Conservation (phyloP, 2,329 filamentous ascomycete genomes). For the Juglanconis juglandina region DNA sequence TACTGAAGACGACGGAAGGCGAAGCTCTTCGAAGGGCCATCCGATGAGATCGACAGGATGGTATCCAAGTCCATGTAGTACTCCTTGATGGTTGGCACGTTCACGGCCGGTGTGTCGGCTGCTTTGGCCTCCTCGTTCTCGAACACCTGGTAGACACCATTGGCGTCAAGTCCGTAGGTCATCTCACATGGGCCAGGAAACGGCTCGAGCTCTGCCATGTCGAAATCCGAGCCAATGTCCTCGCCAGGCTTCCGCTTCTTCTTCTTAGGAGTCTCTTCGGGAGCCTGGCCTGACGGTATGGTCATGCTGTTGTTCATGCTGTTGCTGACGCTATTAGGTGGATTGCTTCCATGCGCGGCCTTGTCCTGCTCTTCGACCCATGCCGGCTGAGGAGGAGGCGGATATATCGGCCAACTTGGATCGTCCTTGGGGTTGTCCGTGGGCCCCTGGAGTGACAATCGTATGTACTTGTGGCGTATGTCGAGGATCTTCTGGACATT, state of each 20-base stretch:
- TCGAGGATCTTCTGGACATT: conserved; percentile 90
- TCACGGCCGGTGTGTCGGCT: conserved; percentile 66
- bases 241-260: conserved; percentile 80
- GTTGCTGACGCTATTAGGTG: conserved; percentile 35
- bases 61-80: conserved; percentile 94
- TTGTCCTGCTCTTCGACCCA: conserved; percentile 63
- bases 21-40: conserved; percentile 95
- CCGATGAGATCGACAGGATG: conserved; percentile 83
- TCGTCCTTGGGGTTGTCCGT: conserved; percentile 87
- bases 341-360: conserved; percentile 27
- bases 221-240: conserved; percentile 89
- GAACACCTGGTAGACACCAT: conserved; percentile 90
- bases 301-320: conserved; percentile 48
- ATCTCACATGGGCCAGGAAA: conserved; percentile 68
- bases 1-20: conserved; percentile 93
- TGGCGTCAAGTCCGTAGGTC: conserved; percentile 75
- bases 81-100: conserved; percentile 88
- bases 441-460: conserved; percentile 75
- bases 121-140: conserved; percentile 62
- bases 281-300: conserved; percentile 33
- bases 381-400: conserved; percentile 83
- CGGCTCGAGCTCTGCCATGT: conserved; percentile 72
- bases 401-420: conserved; percentile 82
- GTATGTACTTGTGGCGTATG: conserved; percentile 82
- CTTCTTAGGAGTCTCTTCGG: conserved; percentile 37